These are phyloP conservation scores for Thalassiosira sp. DNA, from an alignment of 352 stramenopile genomes.

Conservation along the genomic window DNA sequence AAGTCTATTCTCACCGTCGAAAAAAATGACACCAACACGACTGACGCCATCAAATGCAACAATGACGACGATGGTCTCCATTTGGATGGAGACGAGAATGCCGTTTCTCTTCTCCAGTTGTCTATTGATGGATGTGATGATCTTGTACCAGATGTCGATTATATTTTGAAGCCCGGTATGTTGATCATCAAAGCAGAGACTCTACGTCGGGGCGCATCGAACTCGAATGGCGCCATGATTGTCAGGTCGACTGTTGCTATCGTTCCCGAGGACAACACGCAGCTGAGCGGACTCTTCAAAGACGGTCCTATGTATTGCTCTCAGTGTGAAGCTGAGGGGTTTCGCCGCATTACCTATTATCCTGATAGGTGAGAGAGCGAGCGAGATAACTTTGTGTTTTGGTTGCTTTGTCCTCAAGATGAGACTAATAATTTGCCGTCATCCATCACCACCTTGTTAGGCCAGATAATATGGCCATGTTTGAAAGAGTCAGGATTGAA, in stretches of 20 bases:
- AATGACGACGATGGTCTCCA: slow-evolving; percentile 49
- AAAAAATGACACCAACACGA: slow-evolving; percentile 24
- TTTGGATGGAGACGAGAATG: slow-evolving; percentile 79
- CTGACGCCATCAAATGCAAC: not conserved
- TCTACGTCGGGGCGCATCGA: slow-evolving; percentile 14
- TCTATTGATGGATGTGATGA: slow-evolving; percentile 56
- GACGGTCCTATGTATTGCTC: slow-evolving; percentile 28
- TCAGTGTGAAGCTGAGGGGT: slow-evolving; percentile 71
- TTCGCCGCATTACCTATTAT: slow-evolving; percentile 87
- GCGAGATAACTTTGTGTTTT: too few species aligned
- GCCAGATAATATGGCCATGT: slow-evolving; percentile 87
- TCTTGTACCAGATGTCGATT: slow-evolving; percentile 60
- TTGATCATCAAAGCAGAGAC: slow-evolving; percentile 56
- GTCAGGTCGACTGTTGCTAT: slow-evolving; percentile 73
- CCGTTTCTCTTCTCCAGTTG: slow-evolving; percentile 60
- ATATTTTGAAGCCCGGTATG: slow-evolving; percentile 54
- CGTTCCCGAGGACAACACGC: slow-evolving; percentile 84
- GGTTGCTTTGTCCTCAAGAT: too few species aligned
- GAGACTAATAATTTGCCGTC: not conserved
- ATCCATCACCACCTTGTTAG: slow-evolving; percentile 35
- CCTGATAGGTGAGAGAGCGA: slow-evolving; percentile 76
- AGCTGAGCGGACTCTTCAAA: slow-evolving; percentile 58
- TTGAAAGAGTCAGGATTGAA: slow-evolving; percentile 76
- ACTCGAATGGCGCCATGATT: slow-evolving; percentile 17
- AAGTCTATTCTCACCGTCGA: slow-evolving; percentile 55